phyloP scores from a whole-genome alignment of 139 green algal genomes.

The Trebouxia sp. region DNA sequence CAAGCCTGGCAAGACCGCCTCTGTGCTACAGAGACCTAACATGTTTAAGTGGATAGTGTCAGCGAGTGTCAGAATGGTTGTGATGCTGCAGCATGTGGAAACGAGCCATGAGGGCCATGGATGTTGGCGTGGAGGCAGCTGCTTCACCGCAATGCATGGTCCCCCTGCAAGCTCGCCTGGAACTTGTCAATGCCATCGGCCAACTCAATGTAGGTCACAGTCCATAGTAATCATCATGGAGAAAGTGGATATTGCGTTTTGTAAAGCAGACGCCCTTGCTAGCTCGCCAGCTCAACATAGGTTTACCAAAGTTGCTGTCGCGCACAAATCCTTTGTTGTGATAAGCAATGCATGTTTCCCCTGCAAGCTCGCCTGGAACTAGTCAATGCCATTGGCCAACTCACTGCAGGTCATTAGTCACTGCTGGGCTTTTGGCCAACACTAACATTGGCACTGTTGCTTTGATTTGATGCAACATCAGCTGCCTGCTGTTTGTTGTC shows the following conservation, averaged over 20 bases:
- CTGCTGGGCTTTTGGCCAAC: no score
- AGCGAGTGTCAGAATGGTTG: not conserved
- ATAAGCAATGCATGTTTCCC: constrained; percentile 52
- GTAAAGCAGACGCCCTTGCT: no score
- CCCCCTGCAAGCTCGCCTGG: constrained; percentile 61
- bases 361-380: constrained; percentile 66
- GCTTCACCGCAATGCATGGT: constrained; percentile 54
- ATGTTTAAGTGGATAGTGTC: not conserved
- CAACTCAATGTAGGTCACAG: constrained; percentile 39
- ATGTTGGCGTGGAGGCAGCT: constrained; percentile 66
- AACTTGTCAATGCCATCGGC: constrained; percentile 65
- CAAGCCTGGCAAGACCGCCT: not conserved
- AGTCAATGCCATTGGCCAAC: constrained; percentile 52
- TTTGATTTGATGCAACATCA: no score
- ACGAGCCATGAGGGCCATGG: constrained; percentile 55
- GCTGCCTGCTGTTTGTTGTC: no score
- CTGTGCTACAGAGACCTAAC: not conserved
- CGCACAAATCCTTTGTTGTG: no score
- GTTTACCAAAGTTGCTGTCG: no score
- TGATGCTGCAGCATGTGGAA: constrained; percentile 56
- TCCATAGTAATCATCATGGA: not conserved
- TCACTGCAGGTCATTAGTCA: constrained; percentile 43
- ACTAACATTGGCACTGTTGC: no score
- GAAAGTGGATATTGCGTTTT: no score
- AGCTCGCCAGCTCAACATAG: no score